Evolutionary conservation across 179 eudicot genomes (phyloP).

Genomic region (Spinacia oleracea): DNA sequence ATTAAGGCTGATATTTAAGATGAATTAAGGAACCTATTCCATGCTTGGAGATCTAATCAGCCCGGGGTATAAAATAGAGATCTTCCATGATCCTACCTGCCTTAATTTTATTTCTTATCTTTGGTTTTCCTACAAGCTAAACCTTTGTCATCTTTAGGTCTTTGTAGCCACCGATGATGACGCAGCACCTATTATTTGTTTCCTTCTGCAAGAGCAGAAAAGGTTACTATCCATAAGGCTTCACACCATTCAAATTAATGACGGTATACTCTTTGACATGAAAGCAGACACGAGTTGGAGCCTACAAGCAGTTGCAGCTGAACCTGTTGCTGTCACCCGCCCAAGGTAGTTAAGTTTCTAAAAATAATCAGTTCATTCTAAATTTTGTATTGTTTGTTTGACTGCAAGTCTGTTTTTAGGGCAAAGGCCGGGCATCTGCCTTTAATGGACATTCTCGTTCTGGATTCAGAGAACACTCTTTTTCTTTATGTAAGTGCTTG

Average conservation of each 20-base stretch:
- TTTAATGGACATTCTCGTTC: conserved; percentile 63
- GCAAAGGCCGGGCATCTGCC: conserved; percentile 64
- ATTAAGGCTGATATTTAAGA: not conserved
- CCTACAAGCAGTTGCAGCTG: conserved; percentile 87
- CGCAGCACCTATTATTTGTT: conserved; percentile 71
- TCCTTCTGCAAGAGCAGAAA: conserved; percentile 90
- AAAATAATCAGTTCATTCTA: conserved; percentile 3
- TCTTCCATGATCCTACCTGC: conserved; percentile 2
- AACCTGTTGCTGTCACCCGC: conserved; percentile 79
- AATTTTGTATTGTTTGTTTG: conserved; percentile 21
- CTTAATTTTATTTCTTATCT: not conserved
- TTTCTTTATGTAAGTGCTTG: conserved; percentile 76
- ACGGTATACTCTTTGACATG: conserved; percentile 62
- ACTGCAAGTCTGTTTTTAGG: conserved; percentile 41
- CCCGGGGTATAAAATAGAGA: not conserved
- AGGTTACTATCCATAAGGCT: conserved; percentile 70
- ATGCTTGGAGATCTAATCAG: not conserved
- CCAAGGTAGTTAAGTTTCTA: conserved; percentile 54
- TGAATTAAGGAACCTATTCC: not conserved
- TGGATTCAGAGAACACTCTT: conserved; percentile 67
- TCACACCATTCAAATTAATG: conserved; percentile 61
- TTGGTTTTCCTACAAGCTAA: conserved; percentile 14
- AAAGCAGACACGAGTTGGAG: conserved; percentile 92
- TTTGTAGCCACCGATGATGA: conserved; percentile 86
- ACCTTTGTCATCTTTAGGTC: conserved; percentile 48